Base-by-base conservation (phyloP, 139 green algal genomes). In the Chlamydomonas sp. region DNA sequence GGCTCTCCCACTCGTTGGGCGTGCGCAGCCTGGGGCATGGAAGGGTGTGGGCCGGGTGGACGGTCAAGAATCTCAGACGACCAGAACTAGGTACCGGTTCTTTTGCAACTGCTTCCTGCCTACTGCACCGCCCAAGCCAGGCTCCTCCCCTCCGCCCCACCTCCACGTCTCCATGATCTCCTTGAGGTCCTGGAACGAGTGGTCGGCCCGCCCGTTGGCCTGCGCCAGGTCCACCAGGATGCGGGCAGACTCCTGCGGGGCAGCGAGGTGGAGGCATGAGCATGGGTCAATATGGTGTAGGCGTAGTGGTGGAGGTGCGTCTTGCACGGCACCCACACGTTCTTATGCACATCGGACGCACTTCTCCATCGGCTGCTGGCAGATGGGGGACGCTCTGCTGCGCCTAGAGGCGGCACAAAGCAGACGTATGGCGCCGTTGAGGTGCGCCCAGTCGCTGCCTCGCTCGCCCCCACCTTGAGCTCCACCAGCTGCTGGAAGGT, bases 1-100 rank as follows among this genome's bases (percentile, higher is more conserved):
- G 74, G 58, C 91, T 89, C 92, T 99, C 98, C 97, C 97, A 99
- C 74, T 96, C 94, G 84, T 99, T 99, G 75, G 98, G 98, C 59
- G 93, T 96, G 63, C 98, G 95, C 90, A 99, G 92, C 66, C 31
- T 49, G 31, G 31, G 31, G 31, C 31, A 49, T 49, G 31, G 31
- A 49, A 49, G 31, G 16, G 75, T 6, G 17, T 74, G 15, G 16
- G 14, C 14, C 68, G 16, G 14, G 68, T 74, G 68, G 16, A 74
- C 68, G 14, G 16, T 17, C 68, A 74, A 17, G 15, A 74, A 15
- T 74, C 68, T 74, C 15, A 17, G 68, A 15, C 14, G 15, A 74
- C 14, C 14, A 15, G 14, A 74, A 81, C 69, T 31, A 31, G 69
- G 17, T 76, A 76, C 17, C 17, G 17, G 18, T 31, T 17, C 69